Conservation (phyloP, 1,139 yeast species). For the Suhomyces guaymorum region DNA sequence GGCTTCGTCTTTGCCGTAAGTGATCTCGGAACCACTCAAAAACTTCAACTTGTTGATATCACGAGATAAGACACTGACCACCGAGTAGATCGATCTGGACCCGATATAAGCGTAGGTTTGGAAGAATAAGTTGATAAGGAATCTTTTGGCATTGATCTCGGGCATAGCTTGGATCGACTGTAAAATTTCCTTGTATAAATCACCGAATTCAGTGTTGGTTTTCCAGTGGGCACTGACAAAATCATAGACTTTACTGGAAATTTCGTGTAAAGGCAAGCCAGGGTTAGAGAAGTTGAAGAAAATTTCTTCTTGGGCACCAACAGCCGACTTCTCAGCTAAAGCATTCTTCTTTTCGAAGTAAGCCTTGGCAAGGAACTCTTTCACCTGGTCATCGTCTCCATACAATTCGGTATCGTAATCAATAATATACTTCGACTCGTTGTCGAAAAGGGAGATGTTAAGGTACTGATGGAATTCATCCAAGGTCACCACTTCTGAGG, state of each 20-base stretch:
- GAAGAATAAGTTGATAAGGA: conserved; percentile 60
- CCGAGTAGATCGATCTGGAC: conserved; percentile 86
- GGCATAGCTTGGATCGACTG: conserved; percentile 21
- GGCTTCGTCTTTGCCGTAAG: conserved; percentile 33
- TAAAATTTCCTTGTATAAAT: conserved; percentile 33
- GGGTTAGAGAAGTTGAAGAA: conserved; percentile 39
- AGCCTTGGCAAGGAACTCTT: conserved; percentile 30
- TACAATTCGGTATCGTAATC: conserved; percentile 42
- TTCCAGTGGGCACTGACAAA: conserved; percentile 46
- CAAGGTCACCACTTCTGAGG: conserved; percentile 28
- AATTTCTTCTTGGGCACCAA: conserved; percentile 46
- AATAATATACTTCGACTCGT: conserved; percentile 28
- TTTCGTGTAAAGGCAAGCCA: conserved; percentile 39
- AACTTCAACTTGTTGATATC: conserved; percentile 53
- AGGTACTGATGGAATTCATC: conserved; percentile 67
- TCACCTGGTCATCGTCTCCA: conserved; percentile 28
- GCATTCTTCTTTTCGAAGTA: conserved; percentile 34
- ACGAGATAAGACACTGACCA: conserved; percentile 65
- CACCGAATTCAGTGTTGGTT: conserved; percentile 41
- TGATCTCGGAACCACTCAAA: conserved; percentile 37
- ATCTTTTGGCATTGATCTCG: conserved; percentile 42
- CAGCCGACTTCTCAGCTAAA: conserved; percentile 27
- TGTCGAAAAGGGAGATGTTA: conserved; percentile 42
- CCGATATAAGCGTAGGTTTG: conserved; percentile 83
- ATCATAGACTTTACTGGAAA: conserved; percentile 43